phyloP scores from a whole-genome alignment of 805 yeast species.

The Wickerhamiella sorbophila region DNA sequence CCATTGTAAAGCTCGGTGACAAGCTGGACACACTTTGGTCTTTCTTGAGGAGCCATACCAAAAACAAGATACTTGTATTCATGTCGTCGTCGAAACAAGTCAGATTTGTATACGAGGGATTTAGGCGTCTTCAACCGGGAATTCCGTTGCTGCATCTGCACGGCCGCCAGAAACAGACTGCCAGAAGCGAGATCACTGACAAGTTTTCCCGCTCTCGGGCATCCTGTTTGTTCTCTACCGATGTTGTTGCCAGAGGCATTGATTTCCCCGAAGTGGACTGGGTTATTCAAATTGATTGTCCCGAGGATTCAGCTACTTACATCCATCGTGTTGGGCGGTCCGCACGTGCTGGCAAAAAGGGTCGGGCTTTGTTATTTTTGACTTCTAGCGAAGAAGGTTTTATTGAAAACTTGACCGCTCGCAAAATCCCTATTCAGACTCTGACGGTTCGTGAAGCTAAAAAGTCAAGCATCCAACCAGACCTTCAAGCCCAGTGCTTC shows the following conservation, averaged over 20 bases:
- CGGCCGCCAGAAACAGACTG: conserved; percentile 83
- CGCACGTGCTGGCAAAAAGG: conserved; percentile 75
- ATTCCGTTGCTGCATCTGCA: conserved; percentile 72
- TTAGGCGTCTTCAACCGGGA: conserved; percentile 83
- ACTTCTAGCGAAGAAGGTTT: conserved; percentile 76
- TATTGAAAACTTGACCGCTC: conserved; percentile 43
- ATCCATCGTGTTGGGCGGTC: conserved; percentile 85
- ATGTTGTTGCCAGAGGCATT: conserved; percentile 81
- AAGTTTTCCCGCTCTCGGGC: conserved; percentile 67
- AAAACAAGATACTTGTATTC: conserved; percentile 67
- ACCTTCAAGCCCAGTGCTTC: conserved; percentile 81
- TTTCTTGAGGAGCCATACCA: conserved; percentile 69
- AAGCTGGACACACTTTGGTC: conserved; percentile 79
- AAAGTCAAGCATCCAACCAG: conserved; percentile 61
- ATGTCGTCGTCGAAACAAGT: conserved; percentile 83
- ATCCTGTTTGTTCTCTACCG: conserved; percentile 78
- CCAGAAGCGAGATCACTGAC: conserved; percentile 66
- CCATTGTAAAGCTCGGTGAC: conserved; percentile 56
- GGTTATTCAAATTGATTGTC: conserved; percentile 89
- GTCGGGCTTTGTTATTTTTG: conserved; percentile 69
- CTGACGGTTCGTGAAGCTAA: conserved; percentile 63
- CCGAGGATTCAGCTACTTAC: conserved; percentile 80
- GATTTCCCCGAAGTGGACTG: conserved; percentile 90
- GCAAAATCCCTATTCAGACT: conserved; percentile 54
- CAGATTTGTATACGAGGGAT: conserved; percentile 75